These are phyloP conservation scores for Daldinia decipiens DNA, from an alignment of 495 filamentous ascomycete genomes.

Conservation along the genomic window DNA sequence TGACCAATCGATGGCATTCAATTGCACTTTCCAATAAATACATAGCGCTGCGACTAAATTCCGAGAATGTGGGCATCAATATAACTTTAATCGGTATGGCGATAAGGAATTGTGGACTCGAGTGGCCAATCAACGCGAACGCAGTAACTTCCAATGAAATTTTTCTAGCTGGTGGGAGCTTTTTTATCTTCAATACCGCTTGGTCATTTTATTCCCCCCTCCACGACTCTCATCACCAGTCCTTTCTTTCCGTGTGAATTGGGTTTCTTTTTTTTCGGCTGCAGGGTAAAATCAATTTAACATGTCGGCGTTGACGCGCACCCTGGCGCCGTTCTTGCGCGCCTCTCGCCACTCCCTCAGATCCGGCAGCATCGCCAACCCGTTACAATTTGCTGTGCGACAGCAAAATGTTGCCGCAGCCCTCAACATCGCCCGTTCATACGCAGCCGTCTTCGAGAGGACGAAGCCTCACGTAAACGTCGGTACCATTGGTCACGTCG, in stretches of 20 bases:
- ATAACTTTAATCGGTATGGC: constrained; percentile 9
- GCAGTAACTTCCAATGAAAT: constrained; percentile 40
- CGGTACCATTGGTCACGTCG: constrained; percentile 98
- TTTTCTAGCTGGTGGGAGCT: constrained; percentile 45
- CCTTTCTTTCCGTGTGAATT: constrained; percentile 43
- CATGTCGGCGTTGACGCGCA: constrained; percentile 73
- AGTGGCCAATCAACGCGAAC: constrained; percentile 17
- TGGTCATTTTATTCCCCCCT: not conserved
- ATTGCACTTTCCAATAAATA: not conserved
- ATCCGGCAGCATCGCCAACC: constrained; percentile 69
- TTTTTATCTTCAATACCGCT: constrained; percentile 28
- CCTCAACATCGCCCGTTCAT: constrained; percentile 72
- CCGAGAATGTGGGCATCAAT: constrained; percentile 1
- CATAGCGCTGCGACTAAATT: constrained; percentile 13
- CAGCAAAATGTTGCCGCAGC: constrained; percentile 72
- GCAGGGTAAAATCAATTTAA: constrained; percentile 50
- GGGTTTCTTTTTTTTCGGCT: constrained; percentile 41
- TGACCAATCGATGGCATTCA: constrained; percentile 13
- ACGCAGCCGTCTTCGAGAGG: constrained; percentile 80
- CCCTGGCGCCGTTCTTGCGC: constrained; percentile 74
- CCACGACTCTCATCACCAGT: constrained; percentile 22
- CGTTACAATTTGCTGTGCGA: constrained; percentile 68
- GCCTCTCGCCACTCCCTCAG: constrained; percentile 71
- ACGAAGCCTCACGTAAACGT: constrained; percentile 98
- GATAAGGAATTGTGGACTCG: constrained; percentile 20